Evolutionary conservation across 306 rosid species (phyloP), one percentile per base, ranked within the genome.

Genomic region (Sechiopsis laciniata): DNA sequence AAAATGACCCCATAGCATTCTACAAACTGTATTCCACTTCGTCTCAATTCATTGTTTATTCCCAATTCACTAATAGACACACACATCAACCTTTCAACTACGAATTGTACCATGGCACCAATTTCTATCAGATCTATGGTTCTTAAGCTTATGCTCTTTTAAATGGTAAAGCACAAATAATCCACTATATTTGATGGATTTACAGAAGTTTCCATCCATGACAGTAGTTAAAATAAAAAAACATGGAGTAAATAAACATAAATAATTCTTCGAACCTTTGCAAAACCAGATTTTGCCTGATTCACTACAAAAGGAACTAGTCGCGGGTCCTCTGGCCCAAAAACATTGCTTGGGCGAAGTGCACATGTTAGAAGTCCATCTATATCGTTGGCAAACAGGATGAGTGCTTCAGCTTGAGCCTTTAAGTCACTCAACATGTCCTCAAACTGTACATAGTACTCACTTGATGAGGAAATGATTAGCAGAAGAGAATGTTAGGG

Each of bases 351-450:
- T 75, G 96, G 92, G 76, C 96, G 97, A 78, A 92, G 89, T n/a
- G 89, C 86, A 78, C 97, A 90, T 42, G 95, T 92, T 81, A 84
- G 83, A 62, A 92, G 86, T 75, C 92, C 96, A 82, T 90, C 92
- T 78, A 88, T 82, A 69, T 87, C 79, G 76, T 92, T 90, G 71
- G 88, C 89, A 65, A 60, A 71, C 66, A 90, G 80, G 83, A 92
- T 52, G 83, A 92, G 82, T 62, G 95, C 89, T 77, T 92, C 96
- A 65, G 95, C 96, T 82, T 92, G 96, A 79, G 92, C 89, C 91
- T 82, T 90, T 52, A 92, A 85, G 79, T 90, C 97, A 80, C 83
- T 81, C 74, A 84, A 74, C 63, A 78, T 79, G 80, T 83, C 76
- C 74, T 84, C 90, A 66, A 82, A 82, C 96, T 90, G 88, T 80